Evolutionary conservation across 768 basidiomycete species (phyloP).

Genomic region (Obba rivulosa): DNA sequence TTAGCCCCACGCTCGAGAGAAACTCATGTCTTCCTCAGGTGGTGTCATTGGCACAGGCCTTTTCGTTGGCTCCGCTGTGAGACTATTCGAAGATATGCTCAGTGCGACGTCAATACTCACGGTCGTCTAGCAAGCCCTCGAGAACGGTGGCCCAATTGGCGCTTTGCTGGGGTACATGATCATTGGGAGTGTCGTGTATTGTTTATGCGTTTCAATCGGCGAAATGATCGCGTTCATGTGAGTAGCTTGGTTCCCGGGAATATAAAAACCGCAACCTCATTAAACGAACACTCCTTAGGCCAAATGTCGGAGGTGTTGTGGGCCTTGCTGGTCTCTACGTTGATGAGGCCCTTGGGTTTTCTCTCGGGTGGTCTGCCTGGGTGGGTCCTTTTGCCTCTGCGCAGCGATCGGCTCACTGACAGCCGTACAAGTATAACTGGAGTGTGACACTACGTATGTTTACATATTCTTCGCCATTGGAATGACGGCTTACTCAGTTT

Average conservation of each 20-base stretch:
- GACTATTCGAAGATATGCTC: background rate
- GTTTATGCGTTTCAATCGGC: slow-evolving; percentile 31
- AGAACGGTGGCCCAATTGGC: slow-evolving; percentile 50
- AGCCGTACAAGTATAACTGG: slow-evolving; percentile 22
- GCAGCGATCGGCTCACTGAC: too few species aligned
- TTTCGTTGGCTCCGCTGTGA: slow-evolving; percentile 31
- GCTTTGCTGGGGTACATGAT: slow-evolving; percentile 42
- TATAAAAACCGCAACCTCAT: background rate
- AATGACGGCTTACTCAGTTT: too few species aligned
- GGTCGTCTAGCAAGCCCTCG: slow-evolving; percentile 26
- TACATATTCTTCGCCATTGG: background rate
- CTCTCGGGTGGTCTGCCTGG: slow-evolving; percentile 46
- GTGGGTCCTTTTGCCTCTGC: too few species aligned
- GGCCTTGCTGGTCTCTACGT: slow-evolving; percentile 47
- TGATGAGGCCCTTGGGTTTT: slow-evolving; percentile 42
- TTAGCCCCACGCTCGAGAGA: background rate
- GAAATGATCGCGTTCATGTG: slow-evolving; percentile 30
- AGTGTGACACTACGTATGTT: slow-evolving; percentile 23
- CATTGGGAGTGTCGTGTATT: slow-evolving; percentile 33
- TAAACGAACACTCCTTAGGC: slow-evolving; percentile 6
- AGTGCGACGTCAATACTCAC: slow-evolving; percentile 14
- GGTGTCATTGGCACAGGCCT: slow-evolving; percentile 36
- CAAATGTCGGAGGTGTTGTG: slow-evolving; percentile 25
- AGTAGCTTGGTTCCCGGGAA: background rate
- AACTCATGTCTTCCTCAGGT: slow-evolving; percentile 8